Evolutionary conservation across 768 basidiomycete genomes (phyloP), one percentile per base, ranked within the genome.

Genomic region (Daedaleopsis nitida): DNA sequence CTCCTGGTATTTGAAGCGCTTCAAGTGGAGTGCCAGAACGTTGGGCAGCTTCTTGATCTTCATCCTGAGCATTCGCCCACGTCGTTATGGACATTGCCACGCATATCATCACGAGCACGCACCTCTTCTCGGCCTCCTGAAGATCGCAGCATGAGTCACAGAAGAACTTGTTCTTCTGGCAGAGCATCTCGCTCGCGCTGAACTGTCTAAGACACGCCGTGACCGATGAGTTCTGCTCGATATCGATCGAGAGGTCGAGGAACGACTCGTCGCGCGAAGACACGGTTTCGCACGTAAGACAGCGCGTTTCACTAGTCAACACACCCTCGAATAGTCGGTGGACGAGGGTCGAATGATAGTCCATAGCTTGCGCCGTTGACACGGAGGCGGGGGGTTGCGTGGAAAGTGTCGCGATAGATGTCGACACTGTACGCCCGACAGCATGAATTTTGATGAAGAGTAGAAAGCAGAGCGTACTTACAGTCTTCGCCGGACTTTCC

Each of bases 1-100:
- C 74, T 98, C 96, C 73, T 97, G 95, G 71, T 95, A 97, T 76
- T 99, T 99, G 87, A 99, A 99, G 37, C 97, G 86, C 78, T 99
- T 99, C 50, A 99, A 78, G 74, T 99, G 97, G 24, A 99, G 82
- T 13, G 96, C 95, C 23, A 99, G 87, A 39, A 99, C 82, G 72
- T 98, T 96, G 0, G 97, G 97, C 0, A 98, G 81, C 66, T 87
- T 91, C 80, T 98, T 98, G 73, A 99, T 95, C 77, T 99, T 99
- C 96, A 99, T 98, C 69, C 96, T 97, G 71, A 12, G 49, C 7
- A 7, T 14, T 19, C 10, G 11, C n/a, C n/a, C n/a, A n/a, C n/a
- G n/a, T n/a, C n/a, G n/a, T n/a, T n/a, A n/a, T n/a, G 44, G 19
- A 17, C 45, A 53, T 24, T 8, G 19, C 32, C 2, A 52, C 35